Evolutionary conservation across 1,139 yeast genomes (phyloP), one percentile per base, ranked within the genome.

Genomic region (Hansenula anomala): DNA sequence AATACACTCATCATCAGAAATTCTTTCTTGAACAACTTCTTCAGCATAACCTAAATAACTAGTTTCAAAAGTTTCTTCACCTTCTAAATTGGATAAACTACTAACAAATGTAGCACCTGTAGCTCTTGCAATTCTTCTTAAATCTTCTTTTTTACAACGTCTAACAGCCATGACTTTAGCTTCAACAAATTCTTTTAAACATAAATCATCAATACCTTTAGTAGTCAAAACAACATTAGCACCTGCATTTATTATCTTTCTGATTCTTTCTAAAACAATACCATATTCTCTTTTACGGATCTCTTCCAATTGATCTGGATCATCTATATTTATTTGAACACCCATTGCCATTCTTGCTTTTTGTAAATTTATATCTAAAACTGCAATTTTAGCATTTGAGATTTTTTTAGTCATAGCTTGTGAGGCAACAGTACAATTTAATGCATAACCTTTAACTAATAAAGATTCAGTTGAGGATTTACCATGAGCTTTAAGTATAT

Each of bases 291-390:
- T 80, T 63, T 89, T 83, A 59, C 98, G 78, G 53, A 94, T 90
- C 58, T 89, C 92, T 67, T 94, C 99, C 54, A 94, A 75, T 66
- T 89, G 96, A 52, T 92, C 96, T 32, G 99, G 98, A 61, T 94
- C 97, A 54, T 88, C 96, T 56, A 94, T 88, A 59, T 92, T 90
- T 61, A 94, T 87, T 63, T 90, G 95, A 40, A 94, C 97, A 38
- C 99, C 99, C 81, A 94, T 80, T 29, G 97, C 96, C 97, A 94
- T 89, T 62, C 90, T 80, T 9, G 97, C 92, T 63, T 90, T 92
- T 63, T 94, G 98, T 58, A 94, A 70, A 63, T 94, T 92, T 65
- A 94, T 78, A 64, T 94, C 99, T 58, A 94, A 73, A 52, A 92
- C 83, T 5, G 98, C 99, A 58, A 94, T 88, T 58, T 83, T 86